Percentiles rank a stretch among this genome's conserved stretches.
Evolutionary conservation across 345 rosid genomes (phyloP).

Genomic region (Draba incana): DNA sequence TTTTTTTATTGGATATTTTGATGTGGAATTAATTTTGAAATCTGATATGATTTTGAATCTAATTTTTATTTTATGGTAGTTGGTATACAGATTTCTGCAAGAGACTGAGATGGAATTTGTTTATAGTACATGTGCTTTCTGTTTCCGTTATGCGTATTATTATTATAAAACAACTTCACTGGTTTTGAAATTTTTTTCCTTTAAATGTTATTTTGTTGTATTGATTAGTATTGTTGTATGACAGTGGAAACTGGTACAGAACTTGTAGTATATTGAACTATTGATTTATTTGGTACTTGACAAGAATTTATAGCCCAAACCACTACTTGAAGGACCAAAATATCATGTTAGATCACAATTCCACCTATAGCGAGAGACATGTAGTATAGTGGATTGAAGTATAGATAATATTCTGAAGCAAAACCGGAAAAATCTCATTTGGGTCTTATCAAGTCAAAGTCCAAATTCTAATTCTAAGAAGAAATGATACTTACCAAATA

Average conservation of each 20-base stretch:
- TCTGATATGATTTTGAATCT: slow-evolving; percentile 23
- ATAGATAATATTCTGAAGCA: too few relatives aligned
- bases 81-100: slow-evolving; percentile 40
- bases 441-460: too few relatives aligned
- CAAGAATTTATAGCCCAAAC: neutral
- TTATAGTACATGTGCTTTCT: slow-evolving; percentile 36
- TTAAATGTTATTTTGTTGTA: neutral
- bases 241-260: slow-evolving; percentile 16
- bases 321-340: slow-evolving; percentile 4
- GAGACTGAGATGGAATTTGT: slow-evolving; percentile 20
- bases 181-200: neutral
- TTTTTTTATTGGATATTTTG: slow-evolving; percentile 20
- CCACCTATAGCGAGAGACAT: too few relatives aligned
- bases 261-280: slow-evolving; percentile 11
- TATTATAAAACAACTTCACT: slow-evolving; percentile 12
- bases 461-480: too few relatives aligned
- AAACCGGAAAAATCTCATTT: too few relatives aligned
- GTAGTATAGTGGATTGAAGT: too few relatives aligned
- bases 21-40: slow-evolving; percentile 12
- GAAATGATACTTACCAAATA: too few relatives aligned
- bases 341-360: too few relatives aligned
- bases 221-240: slow-evolving; percentile 28
- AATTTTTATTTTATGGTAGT: slow-evolving; percentile 23
- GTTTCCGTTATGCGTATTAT: slow-evolving; percentile 36
- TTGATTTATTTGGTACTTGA: slow-evolving; percentile 16